Conservation (phyloP, 2,329 filamentous ascomycete genomes). For the Penicillium hesseltinei region DNA sequence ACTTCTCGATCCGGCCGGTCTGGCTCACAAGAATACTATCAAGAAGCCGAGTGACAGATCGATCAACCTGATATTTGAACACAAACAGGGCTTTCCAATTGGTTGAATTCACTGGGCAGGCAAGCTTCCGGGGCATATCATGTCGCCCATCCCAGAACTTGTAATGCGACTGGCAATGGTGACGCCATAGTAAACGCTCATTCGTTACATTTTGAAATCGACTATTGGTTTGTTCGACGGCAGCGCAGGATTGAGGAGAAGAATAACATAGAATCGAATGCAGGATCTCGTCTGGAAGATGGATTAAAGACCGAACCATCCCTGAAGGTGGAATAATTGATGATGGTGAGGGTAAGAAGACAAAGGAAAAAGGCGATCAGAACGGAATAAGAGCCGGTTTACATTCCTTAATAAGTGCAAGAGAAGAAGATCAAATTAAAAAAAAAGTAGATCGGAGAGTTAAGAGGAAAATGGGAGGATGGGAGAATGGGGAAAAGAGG, state of each 20-base stretch:
- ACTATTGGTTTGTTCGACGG: conserved; percentile 60
- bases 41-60: conserved; percentile 54
- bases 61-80: conserved; percentile 55
- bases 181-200: conserved; percentile 75
- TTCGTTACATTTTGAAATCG: conserved; percentile 65
- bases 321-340: conserved; percentile 17
- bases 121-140: conserved; percentile 57
- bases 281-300: conserved; percentile 80
- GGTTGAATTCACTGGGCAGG: conserved; percentile 53
- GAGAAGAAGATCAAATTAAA: background rate
- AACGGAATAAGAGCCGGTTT: background rate
- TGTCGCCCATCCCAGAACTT: conserved; percentile 71
- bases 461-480: background rate
- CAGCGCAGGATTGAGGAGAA: conserved; percentile 50
- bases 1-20: conserved; percentile 65
- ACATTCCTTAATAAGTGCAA: background rate
- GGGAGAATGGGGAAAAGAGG: background rate
- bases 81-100: conserved; percentile 74
- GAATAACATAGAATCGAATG: conserved; percentile 70
- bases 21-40: conserved; percentile 70
- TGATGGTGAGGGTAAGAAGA: background rate
- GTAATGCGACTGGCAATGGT: conserved; percentile 69
- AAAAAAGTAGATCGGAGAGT: background rate
- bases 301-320: conserved; percentile 35
- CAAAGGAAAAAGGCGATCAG: background rate